Evolutionary conservation across 164 flowering plant species (phyloP), one percentile per base, ranked within the genome.

Genomic region (Magnolia sinica): DNA sequence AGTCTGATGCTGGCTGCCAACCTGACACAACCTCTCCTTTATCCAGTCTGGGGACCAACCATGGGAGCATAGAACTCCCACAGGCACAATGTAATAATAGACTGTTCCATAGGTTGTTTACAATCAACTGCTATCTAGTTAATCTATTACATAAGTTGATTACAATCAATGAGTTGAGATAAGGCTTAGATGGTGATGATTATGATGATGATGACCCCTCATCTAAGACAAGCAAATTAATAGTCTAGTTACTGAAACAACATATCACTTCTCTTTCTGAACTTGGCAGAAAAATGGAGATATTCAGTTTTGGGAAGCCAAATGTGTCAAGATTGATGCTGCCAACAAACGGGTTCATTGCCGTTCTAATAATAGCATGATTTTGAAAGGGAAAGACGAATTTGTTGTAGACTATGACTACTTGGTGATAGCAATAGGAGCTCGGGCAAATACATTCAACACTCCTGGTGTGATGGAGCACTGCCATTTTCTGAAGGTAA

Each of bases 391-490:
- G 31, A 81, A 75, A 64, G 84, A 86, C 69, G 95, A 91, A 27
- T 95, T 92, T 75, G 27, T 78, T 9, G 77, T 89, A 18, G 96
- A 90, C 69, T 95, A 90, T 80, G 96, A 95, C 78, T 86, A 87
- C 82, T 78, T 95, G 72, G 84, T 95, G 22, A 74, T 95, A 64
- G 94, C 93, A 22, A 78, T 91, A 83, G 98, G 96, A 77, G 97
- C 97, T 23, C 90, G 84, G 1, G n/a, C 85, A 0, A 91, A 92
- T 73, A 95, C 97, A 3, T 93, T 95, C 77, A 95, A 95, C 69
- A 95, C 94, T 22, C 95, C 97, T 59, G 98, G 97, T 55, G 97
- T 95, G 50, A 83, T 72, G 68, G 95, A 95, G 84, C 49, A 91
- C 80, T 84, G 89, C 72, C 94, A 90, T 74, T 95, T 95, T 74